Base-by-base conservation (phyloP, 129 eudicot genomes). In the Centella asiatica region DNA sequence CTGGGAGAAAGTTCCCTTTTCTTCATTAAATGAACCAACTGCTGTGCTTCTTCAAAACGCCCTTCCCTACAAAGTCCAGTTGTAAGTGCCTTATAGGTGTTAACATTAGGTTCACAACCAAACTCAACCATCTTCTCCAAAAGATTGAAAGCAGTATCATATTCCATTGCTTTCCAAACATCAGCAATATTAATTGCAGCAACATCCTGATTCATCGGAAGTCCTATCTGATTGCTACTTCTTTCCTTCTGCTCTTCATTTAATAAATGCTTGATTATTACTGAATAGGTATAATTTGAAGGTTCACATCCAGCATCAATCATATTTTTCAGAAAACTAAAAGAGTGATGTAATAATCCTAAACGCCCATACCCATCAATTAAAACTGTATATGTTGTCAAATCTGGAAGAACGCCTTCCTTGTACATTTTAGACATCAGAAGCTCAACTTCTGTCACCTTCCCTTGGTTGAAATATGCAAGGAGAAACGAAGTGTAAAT, bases 151-250 rank as follows among this genome's bases (percentile, higher is more conserved):
- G 78, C 74, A 0, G 72, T 72, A 34, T 57, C 86, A 57, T 69
- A 75, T 74, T 90, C 82, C 82, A 86, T 74, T 37, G 80, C 5
- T 62, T 89, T 85, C 97, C 97, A 89, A 45, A 89, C 80, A 48
- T 85, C 81, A 49, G 73, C 77, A 34, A 81, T 67, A 69, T 79
- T 75, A 44, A 69, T 55, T 32, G 71, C 46, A 28, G 46, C 31
- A 33, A 64, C 52, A 29, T 62, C 49, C 20, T 26, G 25, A 22
- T 52, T 60, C 17, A 27, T 63, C 69, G 75, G 67, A 17, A 50
- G 40, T 23, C 64, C 73, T n/a, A 29, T 46, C 50, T 60, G 56
- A 63, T 57, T 22, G 40, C 37, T 75, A 27, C 10, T 33, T 33
- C 52, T 69, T 61, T 59, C 66, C 44, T 33, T 59, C 53, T 66